Percentiles rank a stretch among this genome's conserved stretches.
phyloP scores from a whole-genome alignment of 2,329 filamentous ascomycete species.

The Aureobasidium sp. region DNA sequence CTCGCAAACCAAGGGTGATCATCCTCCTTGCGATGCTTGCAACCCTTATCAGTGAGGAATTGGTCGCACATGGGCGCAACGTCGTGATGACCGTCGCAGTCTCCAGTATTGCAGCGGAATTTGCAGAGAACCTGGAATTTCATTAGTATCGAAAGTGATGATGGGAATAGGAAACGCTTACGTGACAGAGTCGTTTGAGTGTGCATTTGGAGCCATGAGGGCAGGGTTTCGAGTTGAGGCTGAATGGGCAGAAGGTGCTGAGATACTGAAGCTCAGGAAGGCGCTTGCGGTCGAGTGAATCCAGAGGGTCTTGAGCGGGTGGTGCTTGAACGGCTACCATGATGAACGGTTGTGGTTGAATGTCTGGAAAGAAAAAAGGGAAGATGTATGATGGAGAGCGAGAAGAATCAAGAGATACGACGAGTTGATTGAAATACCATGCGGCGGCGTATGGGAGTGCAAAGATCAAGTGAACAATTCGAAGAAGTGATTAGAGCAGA shows the following conservation, averaged over 20 bases:
- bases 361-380: background rate
- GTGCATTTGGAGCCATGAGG: background rate
- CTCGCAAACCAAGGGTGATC: background rate
- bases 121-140: background rate
- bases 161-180: background rate
- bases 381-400: accelerated
- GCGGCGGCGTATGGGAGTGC: too few species aligned
- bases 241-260: background rate
- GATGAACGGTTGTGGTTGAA: background rate
- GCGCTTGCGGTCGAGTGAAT: background rate
- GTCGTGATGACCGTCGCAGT: background rate
- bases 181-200: background rate
- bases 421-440: too few species aligned
- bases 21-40: background rate
- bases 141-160: background rate
- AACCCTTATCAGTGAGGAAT: background rate
- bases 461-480: too few species aligned
- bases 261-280: background rate
- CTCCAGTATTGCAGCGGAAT: background rate
- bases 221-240: background rate
- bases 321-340: background rate
- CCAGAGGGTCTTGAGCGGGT: background rate
- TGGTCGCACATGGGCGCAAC: background rate
- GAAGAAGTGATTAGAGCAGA: too few species aligned
- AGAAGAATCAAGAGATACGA: background rate